These are phyloP conservation scores for Candida maesae DNA, from an alignment of 805 yeast genomes.

Conservation along the genomic window DNA sequence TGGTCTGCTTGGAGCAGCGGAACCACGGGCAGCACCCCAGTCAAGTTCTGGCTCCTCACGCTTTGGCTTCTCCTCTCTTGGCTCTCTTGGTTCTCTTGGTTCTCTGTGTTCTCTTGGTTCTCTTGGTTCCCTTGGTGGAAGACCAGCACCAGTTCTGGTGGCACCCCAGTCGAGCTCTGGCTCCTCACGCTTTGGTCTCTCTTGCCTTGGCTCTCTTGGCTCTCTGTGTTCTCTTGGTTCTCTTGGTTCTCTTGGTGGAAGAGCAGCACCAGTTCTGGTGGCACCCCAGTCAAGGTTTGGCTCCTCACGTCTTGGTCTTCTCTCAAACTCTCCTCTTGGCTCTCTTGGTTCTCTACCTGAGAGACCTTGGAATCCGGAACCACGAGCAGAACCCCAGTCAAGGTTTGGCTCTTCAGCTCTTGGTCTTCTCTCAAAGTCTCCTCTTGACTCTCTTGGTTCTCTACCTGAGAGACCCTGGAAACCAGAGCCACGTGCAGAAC, in stretches of 20 bases:
- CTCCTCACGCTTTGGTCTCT: slow-evolving; percentile 33
- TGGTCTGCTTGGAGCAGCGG: slow-evolving; percentile 27
- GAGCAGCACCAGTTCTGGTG: slow-evolving; percentile 31
- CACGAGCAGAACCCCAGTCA: slow-evolving; percentile 44
- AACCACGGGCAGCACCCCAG: slow-evolving; percentile 40
- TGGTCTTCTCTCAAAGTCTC: slow-evolving; percentile 25
- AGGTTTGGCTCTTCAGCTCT: slow-evolving; percentile 52
- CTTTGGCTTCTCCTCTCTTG: slow-evolving; percentile 31
- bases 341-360: slow-evolving; percentile 26
- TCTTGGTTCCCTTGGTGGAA: slow-evolving; percentile 30
- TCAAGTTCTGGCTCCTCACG: slow-evolving; percentile 40
- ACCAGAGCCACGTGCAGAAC: slow-evolving; percentile 32
- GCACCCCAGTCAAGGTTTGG: slow-evolving; percentile 60
- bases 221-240: slow-evolving; percentile 33
- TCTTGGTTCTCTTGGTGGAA: slow-evolving; percentile 28
- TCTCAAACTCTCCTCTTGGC: slow-evolving; percentile 26
- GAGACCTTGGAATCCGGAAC: slow-evolving; percentile 30
- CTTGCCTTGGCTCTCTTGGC: slow-evolving; percentile 24
- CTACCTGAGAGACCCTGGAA: slow-evolving; percentile 27
- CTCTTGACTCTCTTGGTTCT: slow-evolving; percentile 28
- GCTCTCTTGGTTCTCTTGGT: slow-evolving; percentile 31
- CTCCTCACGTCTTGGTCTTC: slow-evolving; percentile 42
- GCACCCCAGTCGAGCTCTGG: slow-evolving; percentile 44
- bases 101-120: slow-evolving; percentile 26
- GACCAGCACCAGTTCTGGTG: slow-evolving; percentile 31